Percentiles rank a stretch among this genome's conserved stretches.
Conservation (phyloP, 106 monocot genomes). For the Amphibolis antarctica region DNA sequence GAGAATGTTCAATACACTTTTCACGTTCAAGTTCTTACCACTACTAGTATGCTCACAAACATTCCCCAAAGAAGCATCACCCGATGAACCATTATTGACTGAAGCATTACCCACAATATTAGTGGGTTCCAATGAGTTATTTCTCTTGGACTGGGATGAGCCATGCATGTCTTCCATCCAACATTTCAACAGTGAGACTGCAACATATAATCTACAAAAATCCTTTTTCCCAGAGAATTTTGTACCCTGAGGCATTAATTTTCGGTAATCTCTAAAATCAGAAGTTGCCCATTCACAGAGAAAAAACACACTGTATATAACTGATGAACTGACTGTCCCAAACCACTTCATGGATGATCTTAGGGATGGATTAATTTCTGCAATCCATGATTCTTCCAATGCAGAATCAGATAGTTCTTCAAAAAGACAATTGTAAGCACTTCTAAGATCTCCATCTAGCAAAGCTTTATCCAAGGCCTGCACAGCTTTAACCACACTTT, state of each 20-base stretch:
- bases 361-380: conserved; percentile 75
- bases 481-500: conserved; percentile 68
- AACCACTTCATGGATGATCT: conserved; percentile 86
- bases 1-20: conserved; percentile 29
- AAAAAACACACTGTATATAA: conserved; percentile 75
- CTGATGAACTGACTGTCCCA: conserved; percentile 40
- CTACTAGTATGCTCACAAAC: conserved; percentile 14
- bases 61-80: conserved; percentile 15
- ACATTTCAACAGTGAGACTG: conserved; percentile 66
- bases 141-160: conserved; percentile 17
- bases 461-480: conserved; percentile 77
- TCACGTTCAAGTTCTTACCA: conserved; percentile 20
- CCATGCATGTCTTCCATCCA: conserved; percentile 48
- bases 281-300: conserved; percentile 97
- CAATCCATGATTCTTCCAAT: conserved; percentile 72
- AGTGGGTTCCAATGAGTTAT: conserved; percentile 3
- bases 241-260: conserved; percentile 23
- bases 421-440: conserved; percentile 72
- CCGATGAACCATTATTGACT: conserved; percentile 31
- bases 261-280: conserved; percentile 74
- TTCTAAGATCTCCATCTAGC: conserved; percentile 39
- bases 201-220: conserved; percentile 65
- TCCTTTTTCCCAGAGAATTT: conserved; percentile 77
- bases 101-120: conserved; percentile 20
- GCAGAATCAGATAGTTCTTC: conserved; percentile 59